Evolutionary conservation across 1,139 yeast genomes (phyloP), one percentile per base, ranked within the genome.

Genomic region (Debaryomyces udenii): DNA sequence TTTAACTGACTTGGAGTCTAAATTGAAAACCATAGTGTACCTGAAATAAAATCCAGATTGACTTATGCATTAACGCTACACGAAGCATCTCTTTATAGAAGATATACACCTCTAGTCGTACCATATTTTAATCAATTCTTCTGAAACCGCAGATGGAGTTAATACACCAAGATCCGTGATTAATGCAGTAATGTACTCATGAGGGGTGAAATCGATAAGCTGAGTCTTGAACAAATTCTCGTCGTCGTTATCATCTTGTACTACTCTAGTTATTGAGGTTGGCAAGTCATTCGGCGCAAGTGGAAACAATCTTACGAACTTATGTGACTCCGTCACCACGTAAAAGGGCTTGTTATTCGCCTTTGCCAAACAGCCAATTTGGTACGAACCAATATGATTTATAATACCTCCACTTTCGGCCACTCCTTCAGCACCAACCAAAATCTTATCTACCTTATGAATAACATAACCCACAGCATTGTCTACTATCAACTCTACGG

Each of bases 381-480:
- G 97, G 63, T 89, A 93, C 1, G 96, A 83, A 3, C 99, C 99
- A 49, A 94, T 86, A 57, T 91, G 94, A 63, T 93, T 93, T 53
- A 93, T 91, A 40, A 94, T 90, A 28, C 99, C 99, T 43, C 99
- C 99, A 61, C 95, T 86, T 70, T 93, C 99, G 2, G 96, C 96
- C 4, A 93, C 99, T 49, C 99, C 99, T 65, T 93, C 99, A 1
- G 99, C 99, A 42, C 99, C 99, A 48, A 93, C 94, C 50, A 94
- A 78, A 6, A 94, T 86, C 65, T 93, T 91, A 66, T 91, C 96
- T 10, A 91, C 91, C 60, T 86, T 86, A 61, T 89, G 94, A 48
- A 94, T 84, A 24, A 90, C 91, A 52, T 84, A 89, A 0, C 98
- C 98, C 10, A 93, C 98, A 5, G 96, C 96, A 44, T 90, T 83